A percentile compares a stretch with the other conserved stretches of the same genome.
These are phyloP conservation scores for Rhododendron griersonianum DNA, from an alignment of 148 eudicot genomes.

Conservation along the genomic window DNA sequence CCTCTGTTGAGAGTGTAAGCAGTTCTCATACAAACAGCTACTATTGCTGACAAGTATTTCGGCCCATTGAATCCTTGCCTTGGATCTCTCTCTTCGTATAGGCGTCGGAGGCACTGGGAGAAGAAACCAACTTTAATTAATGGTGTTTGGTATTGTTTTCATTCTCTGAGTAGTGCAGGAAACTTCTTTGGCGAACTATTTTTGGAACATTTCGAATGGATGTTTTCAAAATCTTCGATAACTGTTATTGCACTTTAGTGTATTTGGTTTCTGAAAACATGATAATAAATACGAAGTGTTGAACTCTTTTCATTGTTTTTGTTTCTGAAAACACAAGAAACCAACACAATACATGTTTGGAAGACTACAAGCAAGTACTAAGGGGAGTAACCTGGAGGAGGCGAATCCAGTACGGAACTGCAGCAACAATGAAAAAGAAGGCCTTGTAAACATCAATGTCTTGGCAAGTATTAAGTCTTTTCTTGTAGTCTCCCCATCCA, in stretches of 20 bases:
- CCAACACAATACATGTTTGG: background rate
- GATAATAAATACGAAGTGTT: too few species aligned
- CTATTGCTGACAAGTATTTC: conserved; percentile 65
- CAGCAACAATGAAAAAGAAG: conserved; percentile 67
- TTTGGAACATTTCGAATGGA: background rate
- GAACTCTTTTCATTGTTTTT: background rate
- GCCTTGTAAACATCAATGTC: conserved; percentile 42
- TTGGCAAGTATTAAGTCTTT: conserved; percentile 43
- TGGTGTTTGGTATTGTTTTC: background rate
- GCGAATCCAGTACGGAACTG: conserved; percentile 78
- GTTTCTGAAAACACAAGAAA: background rate
- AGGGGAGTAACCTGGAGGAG: conserved; percentile 59
- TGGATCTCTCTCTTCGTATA: conserved; percentile 54
- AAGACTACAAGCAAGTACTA: background rate
- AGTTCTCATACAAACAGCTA: conserved; percentile 67
- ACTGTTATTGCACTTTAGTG: background rate
- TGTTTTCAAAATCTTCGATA: background rate
- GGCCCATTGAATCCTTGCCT: conserved; percentile 50
- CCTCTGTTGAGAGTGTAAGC: conserved; percentile 37
- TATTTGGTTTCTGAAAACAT: background rate
- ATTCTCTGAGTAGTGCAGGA: background rate
- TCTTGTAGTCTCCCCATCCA: conserved; percentile 27
- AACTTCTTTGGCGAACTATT: background rate
- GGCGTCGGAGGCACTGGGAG: conserved; percentile 69
- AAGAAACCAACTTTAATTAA: background rate